These are phyloP conservation scores for Babesia sp. DNA, from an alignment of 169 alveolate species.

Conservation along the genomic window DNA sequence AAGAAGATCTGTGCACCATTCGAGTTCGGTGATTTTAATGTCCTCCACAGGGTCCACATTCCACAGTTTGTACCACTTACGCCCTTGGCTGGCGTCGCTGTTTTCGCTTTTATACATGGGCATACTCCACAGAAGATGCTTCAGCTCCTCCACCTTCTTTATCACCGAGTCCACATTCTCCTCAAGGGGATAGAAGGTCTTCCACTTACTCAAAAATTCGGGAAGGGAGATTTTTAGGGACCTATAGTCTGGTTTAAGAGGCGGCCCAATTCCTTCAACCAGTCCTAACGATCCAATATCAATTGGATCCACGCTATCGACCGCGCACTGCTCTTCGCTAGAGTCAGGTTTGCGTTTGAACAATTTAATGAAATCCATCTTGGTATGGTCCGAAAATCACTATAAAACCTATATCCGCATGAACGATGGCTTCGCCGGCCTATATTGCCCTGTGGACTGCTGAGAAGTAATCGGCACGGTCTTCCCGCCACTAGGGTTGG, in stretches of 20 bases:
- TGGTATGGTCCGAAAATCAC: neutral
- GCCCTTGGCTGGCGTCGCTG: neutral
- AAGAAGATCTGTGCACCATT: slow-evolving; percentile 50
- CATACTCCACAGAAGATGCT: slow-evolving; percentile 18
- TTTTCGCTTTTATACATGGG: slow-evolving; percentile 10
- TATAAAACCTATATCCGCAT: too few species aligned
- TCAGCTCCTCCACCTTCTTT: slow-evolving; percentile 10
- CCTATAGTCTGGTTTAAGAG: slow-evolving; percentile 7
- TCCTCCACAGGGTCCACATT: slow-evolving; percentile 54
- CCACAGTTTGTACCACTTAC: slow-evolving; percentile 59
- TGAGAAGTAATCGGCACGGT: too few species aligned
- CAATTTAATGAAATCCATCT: slow-evolving; percentile 59
- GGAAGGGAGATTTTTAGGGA: neutral
- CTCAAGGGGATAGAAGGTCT: slow-evolving; percentile 19
- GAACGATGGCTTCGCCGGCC: too few species aligned
- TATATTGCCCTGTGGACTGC: too few species aligned
- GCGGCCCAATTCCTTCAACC: slow-evolving; percentile 40
- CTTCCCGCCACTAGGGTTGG: too few species aligned
- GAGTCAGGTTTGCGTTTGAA: slow-evolving; percentile 19
- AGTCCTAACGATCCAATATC: slow-evolving; percentile 21
- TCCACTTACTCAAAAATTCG: slow-evolving; percentile 30
- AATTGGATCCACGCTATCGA: neutral
- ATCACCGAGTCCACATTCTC: slow-evolving; percentile 9
- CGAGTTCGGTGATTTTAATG: slow-evolving; percentile 26
- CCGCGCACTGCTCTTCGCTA: neutral